phyloP scores from a whole-genome alignment of 805 yeast species.

The Starmerella powellii region DNA sequence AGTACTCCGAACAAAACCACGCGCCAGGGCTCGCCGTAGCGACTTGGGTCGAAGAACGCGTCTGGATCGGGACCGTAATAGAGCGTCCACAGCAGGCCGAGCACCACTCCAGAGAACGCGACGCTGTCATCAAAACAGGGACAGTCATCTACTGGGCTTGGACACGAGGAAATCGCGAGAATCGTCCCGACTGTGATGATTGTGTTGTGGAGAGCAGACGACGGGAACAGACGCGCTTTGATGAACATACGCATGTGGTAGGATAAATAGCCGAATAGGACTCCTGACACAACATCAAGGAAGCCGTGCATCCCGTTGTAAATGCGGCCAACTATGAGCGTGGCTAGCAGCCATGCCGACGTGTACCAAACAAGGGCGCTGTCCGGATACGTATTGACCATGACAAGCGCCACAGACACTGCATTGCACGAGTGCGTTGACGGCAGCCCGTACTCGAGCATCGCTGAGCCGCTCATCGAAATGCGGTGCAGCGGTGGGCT shows the following conservation, averaged over 20 bases:
- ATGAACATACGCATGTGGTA: conserved; percentile 33
- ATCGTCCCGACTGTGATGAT: conserved; percentile 4
- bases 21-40: not conserved
- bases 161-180: conserved; percentile 24
- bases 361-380: conserved; percentile 4
- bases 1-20: conserved; percentile 7
- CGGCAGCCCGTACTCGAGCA: conserved; percentile 91
- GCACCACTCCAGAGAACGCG: conserved; percentile 72
- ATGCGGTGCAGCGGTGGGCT: conserved; percentile 87
- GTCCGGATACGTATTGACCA: conserved; percentile 20
- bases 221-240: conserved; percentile 30
- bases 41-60: not conserved
- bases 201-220: conserved; percentile 1
- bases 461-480: conserved; percentile 81
- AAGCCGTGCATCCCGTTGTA: conserved; percentile 98
- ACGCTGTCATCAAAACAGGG: conserved; percentile 95
- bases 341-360: conserved; percentile 39
- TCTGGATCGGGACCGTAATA: not conserved
- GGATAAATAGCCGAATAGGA: conserved; percentile 45
- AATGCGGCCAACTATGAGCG: conserved; percentile 66
- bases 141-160: conserved; percentile 80
- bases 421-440: conserved; percentile 93
- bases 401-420: conserved; percentile 56
- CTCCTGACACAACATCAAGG: conserved; percentile 59
- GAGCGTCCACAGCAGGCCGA: conserved; percentile 40